Evolutionary conservation across 2,329 filamentous ascomycete genomes (phyloP), one percentile per base, ranked within the genome.

Genomic region (Chlorencoelia australis): DNA sequence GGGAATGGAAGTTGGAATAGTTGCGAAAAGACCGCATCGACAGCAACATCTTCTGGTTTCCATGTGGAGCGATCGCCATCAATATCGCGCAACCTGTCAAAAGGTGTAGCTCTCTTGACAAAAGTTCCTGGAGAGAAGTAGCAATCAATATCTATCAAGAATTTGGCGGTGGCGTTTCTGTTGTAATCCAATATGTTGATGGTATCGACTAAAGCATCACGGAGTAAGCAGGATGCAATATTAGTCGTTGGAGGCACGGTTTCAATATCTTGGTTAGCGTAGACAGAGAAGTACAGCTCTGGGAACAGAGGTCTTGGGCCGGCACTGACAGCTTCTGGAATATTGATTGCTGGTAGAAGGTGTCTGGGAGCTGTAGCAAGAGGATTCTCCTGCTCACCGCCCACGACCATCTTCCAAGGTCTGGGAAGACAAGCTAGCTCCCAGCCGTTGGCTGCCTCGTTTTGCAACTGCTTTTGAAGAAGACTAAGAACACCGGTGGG

Each of bases 21-120:
- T 59, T 96, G 89, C 2, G 88, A 94, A 60, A 98, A 98, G 39
- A 96, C 86, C 4, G 89, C 87, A 59, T 98, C 91, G n/a, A 98
- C 86, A 3, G 83, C 84, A 40, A 96, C 82, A 61, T 98, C 91
- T 63, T 98, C 91, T 0, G 91, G 87, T 61, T 98, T 98, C 89
- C 91, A 98, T 0, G 85, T 88, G 10, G 82, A 75, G 45, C 72
- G 71, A 36, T 74, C 70, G 2, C 63, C 64, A 21, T 76, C 75
- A 13, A 80, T 68, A 30, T 79, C 79, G 21, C 81, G 75, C 32
- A 98, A 73, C 53, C 87, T 82, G 58, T 98, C 91, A 53, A 94
- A 95, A 0, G 87, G 79, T 1, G 86, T 95, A 1, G 86, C 88
- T 40, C 91, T 81, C 63, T 94, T 94, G 39, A 94, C 79, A 59